Evolutionary conservation across 2,329 filamentous ascomycete genomes (phyloP).

Genomic region (Alternaria sp.): DNA sequence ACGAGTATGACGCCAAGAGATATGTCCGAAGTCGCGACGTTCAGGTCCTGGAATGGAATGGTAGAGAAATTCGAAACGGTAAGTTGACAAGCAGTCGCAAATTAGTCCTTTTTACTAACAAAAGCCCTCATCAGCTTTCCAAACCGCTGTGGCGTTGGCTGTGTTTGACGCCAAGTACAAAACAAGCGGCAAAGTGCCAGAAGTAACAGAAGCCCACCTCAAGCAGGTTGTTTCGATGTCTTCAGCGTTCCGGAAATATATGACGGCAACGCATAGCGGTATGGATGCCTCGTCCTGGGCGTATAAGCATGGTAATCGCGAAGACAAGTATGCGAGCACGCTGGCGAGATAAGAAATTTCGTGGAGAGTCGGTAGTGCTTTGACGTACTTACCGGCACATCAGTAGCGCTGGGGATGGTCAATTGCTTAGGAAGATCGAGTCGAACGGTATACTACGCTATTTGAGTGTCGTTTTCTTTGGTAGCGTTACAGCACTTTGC

Average conservation of each 20-base stretch:
- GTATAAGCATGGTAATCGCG: conserved; percentile 11
- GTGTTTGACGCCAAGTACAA: too few relatives aligned
- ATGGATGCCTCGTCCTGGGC: conserved; percentile 12
- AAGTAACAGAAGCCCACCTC: conserved; percentile 17
- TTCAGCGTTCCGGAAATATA: conserved; percentile 18
- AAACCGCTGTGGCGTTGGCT: too few relatives aligned
- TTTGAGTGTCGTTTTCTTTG: not conserved
- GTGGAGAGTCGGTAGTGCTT: not conserved
- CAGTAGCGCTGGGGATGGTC: not conserved
- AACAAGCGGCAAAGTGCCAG: not conserved
- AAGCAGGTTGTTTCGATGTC: conserved; percentile 22
- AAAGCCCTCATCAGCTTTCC: too few relatives aligned
- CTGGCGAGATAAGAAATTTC: not conserved
- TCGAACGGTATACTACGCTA: not conserved
- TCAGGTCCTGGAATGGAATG: not conserved
- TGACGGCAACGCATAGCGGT: conserved; percentile 10
- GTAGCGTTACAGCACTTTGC: not conserved
- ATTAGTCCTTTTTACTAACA: too few relatives aligned
- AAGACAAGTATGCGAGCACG: conserved; percentile 5
- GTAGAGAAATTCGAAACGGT: not conserved
- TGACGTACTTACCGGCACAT: too few relatives aligned
- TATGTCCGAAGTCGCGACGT: not conserved
- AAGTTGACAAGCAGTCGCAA: not conserved
- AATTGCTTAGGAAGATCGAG: not conserved
- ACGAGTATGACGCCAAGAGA: not conserved